A percentile compares a stretch with the other conserved stretches of the same genome.
These are phyloP conservation scores for Acarospora socialis DNA, from an alignment of 2,329 filamentous ascomycete species.

Conservation along the genomic window DNA sequence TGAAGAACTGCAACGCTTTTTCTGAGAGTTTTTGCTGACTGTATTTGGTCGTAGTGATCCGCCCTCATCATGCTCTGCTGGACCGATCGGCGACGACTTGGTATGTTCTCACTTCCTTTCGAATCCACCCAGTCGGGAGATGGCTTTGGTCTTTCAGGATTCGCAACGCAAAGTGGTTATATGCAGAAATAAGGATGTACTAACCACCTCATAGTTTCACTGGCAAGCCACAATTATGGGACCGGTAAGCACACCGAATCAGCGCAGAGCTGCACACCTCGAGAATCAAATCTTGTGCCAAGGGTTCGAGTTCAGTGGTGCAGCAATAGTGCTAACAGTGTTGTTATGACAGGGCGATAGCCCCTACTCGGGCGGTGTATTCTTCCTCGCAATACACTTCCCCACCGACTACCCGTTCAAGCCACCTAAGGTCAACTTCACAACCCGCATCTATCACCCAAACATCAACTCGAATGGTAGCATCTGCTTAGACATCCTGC, in stretches of 20 bases:
- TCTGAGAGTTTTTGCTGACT: slow-evolving; percentile 16
- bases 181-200: background rate
- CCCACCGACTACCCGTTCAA: slow-evolving; percentile 99
- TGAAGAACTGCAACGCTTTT: background rate
- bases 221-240: slow-evolving; percentile 99
- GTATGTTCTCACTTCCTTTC: slow-evolving; percentile 45
- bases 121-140: slow-evolving; percentile 11
- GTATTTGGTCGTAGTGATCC: slow-evolving; percentile 55
- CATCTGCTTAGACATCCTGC: slow-evolving; percentile 95
- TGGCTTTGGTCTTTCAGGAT: no score
- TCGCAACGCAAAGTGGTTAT: no score
- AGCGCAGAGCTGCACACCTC: no score
- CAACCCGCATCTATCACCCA: slow-evolving; percentile 97
- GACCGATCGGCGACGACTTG: slow-evolving; percentile 92
- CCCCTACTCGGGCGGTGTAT: slow-evolving; percentile 94
- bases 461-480: slow-evolving; percentile 99
- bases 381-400: slow-evolving; percentile 98
- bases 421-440: slow-evolving; percentile 99
- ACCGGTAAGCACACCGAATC: slow-evolving; percentile 89
- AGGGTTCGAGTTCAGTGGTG: slow-evolving; percentile 1
- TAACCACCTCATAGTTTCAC: slow-evolving; percentile 58
- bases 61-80: slow-evolving; percentile 95
- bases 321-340: slow-evolving; percentile 22
- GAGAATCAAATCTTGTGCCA: slow-evolving; percentile 3
- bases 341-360: slow-evolving; percentile 59